Evolutionary conservation across 2,329 filamentous ascomycete species (phyloP), one percentile per base, ranked within the genome.

Genomic region (Aspergillus clavatus): DNA sequence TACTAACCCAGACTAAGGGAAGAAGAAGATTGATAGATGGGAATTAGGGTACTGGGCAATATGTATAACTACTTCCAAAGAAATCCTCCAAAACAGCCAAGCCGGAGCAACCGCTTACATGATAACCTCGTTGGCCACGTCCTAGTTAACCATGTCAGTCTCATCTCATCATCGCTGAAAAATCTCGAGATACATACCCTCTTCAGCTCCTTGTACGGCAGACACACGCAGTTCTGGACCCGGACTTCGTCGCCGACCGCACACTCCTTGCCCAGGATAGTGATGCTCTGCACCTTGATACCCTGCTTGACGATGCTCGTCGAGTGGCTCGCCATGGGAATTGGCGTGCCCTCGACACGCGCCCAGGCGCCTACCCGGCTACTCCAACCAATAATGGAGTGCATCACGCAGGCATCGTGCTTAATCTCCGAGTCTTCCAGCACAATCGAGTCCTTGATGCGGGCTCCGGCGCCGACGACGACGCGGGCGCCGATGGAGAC

Each of bases 201-300:
- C 82, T 96, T 97, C 68, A 98, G 73, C 74, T 97, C 93, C 80
- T 98, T 98, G 72, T 90, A 95, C 7, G 93, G 93, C 74, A 98
- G 72, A 73, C 93, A 97, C 48, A 98, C 84, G 68, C 93, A 98
- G 74, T 98, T 97, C 75, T 97, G 91, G 58, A 98, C 89, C 52
- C 89, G 82, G 8, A 97, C 84, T 71, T 97, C 93, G 60, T 98
- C 93, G 3, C 86, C 89, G 23, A 97, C 93, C 45, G 77, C 82
- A 63, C 91, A 97, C 70, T 98, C 93, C 77, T 97, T 96, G 65
- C 91, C 91, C 52, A 98, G 72, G 56, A 97, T 98, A 38, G 91
- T 97, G 65, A 97, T 93, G 69, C 89, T 95, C 77, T 97, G 93
- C 41, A 98, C 93, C 78, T 97, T 97, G 70, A 97, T 84, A 41